phyloP scores from a whole-genome alignment of 768 basidiomycete species.

The Sporobolomyces roseus region DNA sequence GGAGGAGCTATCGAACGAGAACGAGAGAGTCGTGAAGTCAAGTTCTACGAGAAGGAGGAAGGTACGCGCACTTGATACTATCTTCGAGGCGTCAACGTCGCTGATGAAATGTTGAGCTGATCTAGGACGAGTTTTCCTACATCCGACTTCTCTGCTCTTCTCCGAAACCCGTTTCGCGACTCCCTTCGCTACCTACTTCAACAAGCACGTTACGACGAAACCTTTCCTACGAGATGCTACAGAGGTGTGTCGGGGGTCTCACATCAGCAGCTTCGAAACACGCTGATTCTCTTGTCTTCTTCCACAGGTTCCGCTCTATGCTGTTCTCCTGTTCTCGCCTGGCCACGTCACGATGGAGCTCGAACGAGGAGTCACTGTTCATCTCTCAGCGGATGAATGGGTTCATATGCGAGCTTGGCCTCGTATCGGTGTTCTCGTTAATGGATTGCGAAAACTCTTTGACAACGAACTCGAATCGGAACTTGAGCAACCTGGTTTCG shows the following conservation, averaged over 20 bases:
- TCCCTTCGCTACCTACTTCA: conserved; percentile 77
- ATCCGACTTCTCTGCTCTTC: conserved; percentile 78
- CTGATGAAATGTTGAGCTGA: neutral
- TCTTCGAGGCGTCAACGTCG: neutral
- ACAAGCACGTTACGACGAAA: conserved; percentile 75
- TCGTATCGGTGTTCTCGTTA: conserved; percentile 83
- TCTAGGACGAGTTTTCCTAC: conserved; percentile 64
- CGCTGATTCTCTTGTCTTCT: neutral
- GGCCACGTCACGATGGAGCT: conserved; percentile 74
- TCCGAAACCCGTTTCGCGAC: conserved; percentile 66
- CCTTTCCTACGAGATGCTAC: conserved; percentile 81
- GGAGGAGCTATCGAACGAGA: conserved; percentile 79
- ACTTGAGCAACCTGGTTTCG: conserved; percentile 58
- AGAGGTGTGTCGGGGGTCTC: conserved; percentile 60
- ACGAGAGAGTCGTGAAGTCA: conserved; percentile 76
- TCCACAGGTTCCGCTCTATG: conserved; percentile 76
- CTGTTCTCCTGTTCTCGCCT: conserved; percentile 70
- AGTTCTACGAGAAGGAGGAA: conserved; percentile 63
- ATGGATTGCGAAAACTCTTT: conserved; percentile 72
- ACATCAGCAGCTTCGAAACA: too few relatives aligned
- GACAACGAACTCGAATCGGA: conserved; percentile 64
- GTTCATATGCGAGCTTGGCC: conserved; percentile 76
- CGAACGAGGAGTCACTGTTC: conserved; percentile 67
- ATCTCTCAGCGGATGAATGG: conserved; percentile 52
- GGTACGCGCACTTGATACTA: conserved; percentile 48